A percentile compares a stretch with the other conserved stretches of the same genome.
Evolutionary conservation across 208 protist species (phyloP).

Genomic region (Novymonas esmeraldas): DNA sequence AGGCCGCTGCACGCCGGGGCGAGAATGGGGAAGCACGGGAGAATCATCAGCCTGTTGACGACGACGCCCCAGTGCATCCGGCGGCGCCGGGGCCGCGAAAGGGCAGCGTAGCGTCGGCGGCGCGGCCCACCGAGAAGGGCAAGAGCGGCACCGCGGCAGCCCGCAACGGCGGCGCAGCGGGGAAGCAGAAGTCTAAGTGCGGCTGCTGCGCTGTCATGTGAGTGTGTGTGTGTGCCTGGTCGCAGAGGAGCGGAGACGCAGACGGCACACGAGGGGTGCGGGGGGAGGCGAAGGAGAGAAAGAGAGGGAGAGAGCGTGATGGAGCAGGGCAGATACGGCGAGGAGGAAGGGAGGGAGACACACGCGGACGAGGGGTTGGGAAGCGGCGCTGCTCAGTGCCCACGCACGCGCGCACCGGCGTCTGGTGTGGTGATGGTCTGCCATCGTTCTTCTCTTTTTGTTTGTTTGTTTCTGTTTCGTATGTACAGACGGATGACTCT

Average conservation of each 20-base stretch:
- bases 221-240: background rate
- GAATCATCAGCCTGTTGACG: constrained; percentile 29
- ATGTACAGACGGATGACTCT: too few relatives aligned
- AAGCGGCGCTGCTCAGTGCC: background rate
- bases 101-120: background rate
- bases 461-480: background rate
- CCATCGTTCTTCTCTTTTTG: constrained; percentile 1
- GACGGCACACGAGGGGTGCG: too few relatives aligned
- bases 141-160: background rate
- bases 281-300: background rate
- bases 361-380: too few relatives aligned
- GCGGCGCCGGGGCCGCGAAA: background rate
- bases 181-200: constrained; percentile 16
- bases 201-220: constrained; percentile 44
- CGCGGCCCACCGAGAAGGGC: background rate
- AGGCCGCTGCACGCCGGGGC: background rate
- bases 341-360: too few relatives aligned
- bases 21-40: background rate
- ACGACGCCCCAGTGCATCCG: background rate
- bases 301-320: background rate
- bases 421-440: background rate
- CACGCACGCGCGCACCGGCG: background rate
- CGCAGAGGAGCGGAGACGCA: too few relatives aligned
- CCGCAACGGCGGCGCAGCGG: background rate
- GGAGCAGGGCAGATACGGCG: too few relatives aligned